Conservation (phyloP, 2,329 filamentous ascomycete genomes). For the Diaporthe aspalathi region DNA sequence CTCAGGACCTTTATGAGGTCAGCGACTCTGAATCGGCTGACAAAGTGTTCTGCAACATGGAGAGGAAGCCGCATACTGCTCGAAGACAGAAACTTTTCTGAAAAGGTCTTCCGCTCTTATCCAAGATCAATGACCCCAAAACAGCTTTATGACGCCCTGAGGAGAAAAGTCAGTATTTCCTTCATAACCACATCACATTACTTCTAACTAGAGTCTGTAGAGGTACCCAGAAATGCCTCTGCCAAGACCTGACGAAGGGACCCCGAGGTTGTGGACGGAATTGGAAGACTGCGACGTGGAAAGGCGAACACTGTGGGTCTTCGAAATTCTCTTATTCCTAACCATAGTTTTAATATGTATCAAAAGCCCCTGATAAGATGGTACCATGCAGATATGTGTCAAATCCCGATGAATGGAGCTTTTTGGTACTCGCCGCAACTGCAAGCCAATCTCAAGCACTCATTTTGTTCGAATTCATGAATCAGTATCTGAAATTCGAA, state of each 20-base stretch:
- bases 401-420: neutral
- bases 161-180: neutral
- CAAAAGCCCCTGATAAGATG: rapidly evolving
- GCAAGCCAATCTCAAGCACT: slow-evolving; percentile 12
- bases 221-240: neutral
- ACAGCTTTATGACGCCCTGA: neutral
- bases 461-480: slow-evolving; percentile 4
- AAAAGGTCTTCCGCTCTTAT: neutral
- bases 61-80: neutral
- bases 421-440: neutral
- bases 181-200: no score
- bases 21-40: neutral
- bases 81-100: slow-evolving; percentile 22
- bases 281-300: neutral
- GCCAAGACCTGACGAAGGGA: rapidly evolving
- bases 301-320: slow-evolving; percentile 6
- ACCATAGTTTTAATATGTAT: no score
- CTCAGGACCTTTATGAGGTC: neutral
- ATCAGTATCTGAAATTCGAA: slow-evolving; percentile 5
- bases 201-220: neutral
- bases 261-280: neutral
- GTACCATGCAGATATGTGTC: neutral
- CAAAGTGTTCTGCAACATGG: no score
- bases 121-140: neutral
- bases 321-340: no score